These are phyloP conservation scores for Arthroderma sp. DNA, from an alignment of 2,329 filamentous ascomycete species.

Conservation along the genomic window DNA sequence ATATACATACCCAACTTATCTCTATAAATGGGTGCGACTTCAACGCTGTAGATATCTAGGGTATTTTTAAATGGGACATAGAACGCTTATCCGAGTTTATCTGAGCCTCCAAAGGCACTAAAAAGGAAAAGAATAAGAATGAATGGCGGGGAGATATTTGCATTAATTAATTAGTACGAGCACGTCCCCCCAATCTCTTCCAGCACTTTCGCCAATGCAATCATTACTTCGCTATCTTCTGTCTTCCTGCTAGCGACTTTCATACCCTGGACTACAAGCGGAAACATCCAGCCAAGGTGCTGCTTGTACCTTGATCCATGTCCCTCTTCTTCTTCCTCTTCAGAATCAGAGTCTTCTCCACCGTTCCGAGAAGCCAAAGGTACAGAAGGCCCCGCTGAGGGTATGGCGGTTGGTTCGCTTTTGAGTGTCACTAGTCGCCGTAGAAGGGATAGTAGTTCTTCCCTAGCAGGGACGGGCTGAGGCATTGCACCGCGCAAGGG, in stretches of 20 bases:
- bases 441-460: conserved; percentile 63
- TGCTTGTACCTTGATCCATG: conserved; percentile 39
- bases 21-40: no score
- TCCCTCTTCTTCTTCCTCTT: conserved; percentile 8
- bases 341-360: conserved; percentile 9
- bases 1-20: no score
- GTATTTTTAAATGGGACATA: no score
- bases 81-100: no score
- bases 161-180: no score
- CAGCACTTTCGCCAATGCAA: conserved; percentile 46
- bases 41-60: no score
- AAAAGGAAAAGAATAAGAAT: no score
- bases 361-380: conserved; percentile 14
- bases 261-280: conserved; percentile 40
- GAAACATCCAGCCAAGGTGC: conserved; percentile 70
- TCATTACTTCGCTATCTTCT: conserved; percentile 25
- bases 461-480: conserved; percentile 66
- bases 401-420: conserved; percentile 58
- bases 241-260: conserved; percentile 28
- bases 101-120: no score
- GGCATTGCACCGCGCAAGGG: conserved; percentile 81
- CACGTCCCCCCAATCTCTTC: conserved; percentile 20
- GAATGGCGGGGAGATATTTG: no score
- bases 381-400: conserved; percentile 23
- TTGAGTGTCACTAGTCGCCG: conserved; percentile 51